Conservation (phyloP, 805 yeast species). For the Saturnispora gosingensis region DNA sequence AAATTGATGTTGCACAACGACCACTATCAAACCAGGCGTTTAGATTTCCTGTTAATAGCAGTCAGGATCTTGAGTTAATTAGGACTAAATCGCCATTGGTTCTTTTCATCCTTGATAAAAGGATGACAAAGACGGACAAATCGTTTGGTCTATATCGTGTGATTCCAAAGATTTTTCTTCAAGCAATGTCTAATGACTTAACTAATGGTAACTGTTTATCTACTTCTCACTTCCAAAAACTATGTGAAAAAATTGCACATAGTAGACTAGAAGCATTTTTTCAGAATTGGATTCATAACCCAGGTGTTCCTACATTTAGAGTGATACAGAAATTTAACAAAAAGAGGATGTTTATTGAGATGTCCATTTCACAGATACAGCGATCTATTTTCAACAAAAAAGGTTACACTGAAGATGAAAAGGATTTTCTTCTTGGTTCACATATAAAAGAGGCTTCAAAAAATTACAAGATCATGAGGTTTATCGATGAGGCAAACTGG, state of each 20-base stretch:
- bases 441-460: slow-evolving; percentile 2
- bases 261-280: slow-evolving; percentile 75
- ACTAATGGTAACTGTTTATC: slow-evolving; percentile 65
- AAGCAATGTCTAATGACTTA: slow-evolving; percentile 92
- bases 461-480: slow-evolving; percentile 27
- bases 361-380: slow-evolving; percentile 89
- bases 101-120: slow-evolving; percentile 69
- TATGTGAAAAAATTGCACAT: slow-evolving; percentile 93
- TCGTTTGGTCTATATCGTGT: slow-evolving; percentile 89
- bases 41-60: slow-evolving; percentile 49
- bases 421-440: slow-evolving; percentile 1
- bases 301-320: slow-evolving; percentile 82
- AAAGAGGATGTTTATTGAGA: slow-evolving; percentile 86
- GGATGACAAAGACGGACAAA: slow-evolving; percentile 95
- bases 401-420: slow-evolving; percentile 14
- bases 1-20: slow-evolving; percentile 65
- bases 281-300: slow-evolving; percentile 85
- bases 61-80: slow-evolving; percentile 57
- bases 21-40: slow-evolving; percentile 72
- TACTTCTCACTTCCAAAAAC: slow-evolving; percentile 77
- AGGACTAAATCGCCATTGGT: slow-evolving; percentile 80
- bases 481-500: slow-evolving; percentile 36
- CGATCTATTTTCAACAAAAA: slow-evolving; percentile 32
- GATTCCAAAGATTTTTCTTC: slow-evolving; percentile 80
- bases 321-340: slow-evolving; percentile 90